Base-by-base conservation (phyloP, 2,329 filamentous ascomycete genomes). In the Xylariaceae sp. region DNA sequence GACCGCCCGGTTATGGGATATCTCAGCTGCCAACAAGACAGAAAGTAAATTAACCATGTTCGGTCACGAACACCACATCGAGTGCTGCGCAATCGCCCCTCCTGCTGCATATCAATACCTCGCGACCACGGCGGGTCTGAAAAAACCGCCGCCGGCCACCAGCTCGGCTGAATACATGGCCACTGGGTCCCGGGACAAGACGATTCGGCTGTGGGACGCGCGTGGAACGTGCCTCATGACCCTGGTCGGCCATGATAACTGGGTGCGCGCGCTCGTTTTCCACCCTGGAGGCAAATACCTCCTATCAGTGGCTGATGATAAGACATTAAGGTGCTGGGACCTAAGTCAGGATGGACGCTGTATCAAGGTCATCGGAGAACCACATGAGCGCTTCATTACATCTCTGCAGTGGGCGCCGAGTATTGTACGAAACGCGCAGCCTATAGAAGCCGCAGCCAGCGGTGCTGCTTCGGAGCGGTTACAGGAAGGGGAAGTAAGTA, bases 301-400 rank as follows among this genome's bases (percentile, higher is more conserved):
- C 1, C 74, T 97, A 5, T 91, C 87, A 4, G 89, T 87, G 26
- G 82, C 87, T 11, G 92, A 97, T 69, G 92, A 97, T 73, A 95
- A 94, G 75, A 91, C 89, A 4, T 78, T 96, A 56, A 80, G 91
- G 53, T 96, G 91, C 75, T 97, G 92, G 92, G 92, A 96, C 73
- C 76, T 96, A 26, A 80, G 81, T 31, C 92, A 96, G 68, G 90
- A 95, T 69, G 89, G 89, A 39, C 91, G 91, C 66, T 92, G 90
- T 64, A 89, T 96, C 61, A 92, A 92, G 72, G 85, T 84, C 0
- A 74, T 96, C 12, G 78, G 80, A 34, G 88, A 90, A 60, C 84
- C 85, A 0, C 90, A 95, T 68, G 84, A 80, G 3, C 89, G 90
- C 67, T 96, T 97, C 66, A 82, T 96, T 47, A 91, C 83, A 57